phyloP scores from a whole-genome alignment of 1,284 basidiomycete genomes.

The Marasmius sp. region DNA sequence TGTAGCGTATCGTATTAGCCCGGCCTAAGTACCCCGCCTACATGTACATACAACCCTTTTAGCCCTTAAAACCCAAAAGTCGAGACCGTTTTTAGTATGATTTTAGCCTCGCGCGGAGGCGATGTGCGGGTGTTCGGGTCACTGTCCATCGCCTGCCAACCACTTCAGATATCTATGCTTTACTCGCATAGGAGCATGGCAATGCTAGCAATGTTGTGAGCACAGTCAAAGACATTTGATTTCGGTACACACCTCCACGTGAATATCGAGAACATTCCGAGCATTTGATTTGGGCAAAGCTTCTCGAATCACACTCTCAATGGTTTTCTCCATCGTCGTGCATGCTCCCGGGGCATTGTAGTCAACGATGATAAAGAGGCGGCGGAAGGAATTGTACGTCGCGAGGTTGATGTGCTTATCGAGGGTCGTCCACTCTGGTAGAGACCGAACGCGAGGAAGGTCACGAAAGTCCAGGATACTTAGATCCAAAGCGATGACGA shows the following conservation, averaged over 20 bases:
- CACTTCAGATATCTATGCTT: background rate
- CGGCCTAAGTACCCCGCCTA: background rate
- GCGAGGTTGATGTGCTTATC: background rate
- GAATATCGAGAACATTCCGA: background rate
- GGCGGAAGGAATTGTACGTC: background rate
- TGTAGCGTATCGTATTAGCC: slow-evolving; percentile 42
- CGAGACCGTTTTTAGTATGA: too few species aligned
- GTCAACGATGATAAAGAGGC: background rate
- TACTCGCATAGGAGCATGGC: background rate
- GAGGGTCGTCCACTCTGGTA: background rate
- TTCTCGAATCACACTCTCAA: background rate
- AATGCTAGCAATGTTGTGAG: background rate
- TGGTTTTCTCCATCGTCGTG: background rate
- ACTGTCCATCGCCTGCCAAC: background rate
- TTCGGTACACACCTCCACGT: background rate
- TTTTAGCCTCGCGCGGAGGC: too few species aligned
- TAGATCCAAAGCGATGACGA: background rate
- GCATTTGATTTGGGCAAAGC: background rate
- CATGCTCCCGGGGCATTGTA: background rate
- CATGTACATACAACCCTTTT: too few species aligned
- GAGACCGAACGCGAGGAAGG: background rate
- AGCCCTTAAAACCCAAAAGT: too few species aligned
- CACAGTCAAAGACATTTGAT: background rate
- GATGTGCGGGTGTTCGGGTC: too few species aligned
- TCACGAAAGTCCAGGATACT: background rate